Conservation (phyloP, 495 filamentous ascomycete species). For the Hypoxylon rickii region DNA sequence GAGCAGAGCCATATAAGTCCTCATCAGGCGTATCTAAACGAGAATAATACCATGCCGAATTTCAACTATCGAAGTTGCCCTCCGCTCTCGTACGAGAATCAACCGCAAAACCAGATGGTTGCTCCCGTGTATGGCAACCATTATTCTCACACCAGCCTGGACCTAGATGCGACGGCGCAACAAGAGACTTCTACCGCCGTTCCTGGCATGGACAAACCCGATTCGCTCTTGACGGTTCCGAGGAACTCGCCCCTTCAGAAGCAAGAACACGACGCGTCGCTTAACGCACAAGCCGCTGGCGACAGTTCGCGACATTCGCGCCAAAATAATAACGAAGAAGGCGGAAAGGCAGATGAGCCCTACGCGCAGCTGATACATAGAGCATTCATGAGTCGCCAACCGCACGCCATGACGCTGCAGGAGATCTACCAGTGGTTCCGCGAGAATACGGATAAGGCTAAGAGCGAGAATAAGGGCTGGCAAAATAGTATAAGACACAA, state of each 20-base stretch:
- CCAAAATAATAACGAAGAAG: slow-evolving; percentile 6
- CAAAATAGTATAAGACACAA: slow-evolving; percentile 98
- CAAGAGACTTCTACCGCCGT: neutral
- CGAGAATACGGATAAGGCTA: slow-evolving; percentile 71
- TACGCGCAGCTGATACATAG: slow-evolving; percentile 84
- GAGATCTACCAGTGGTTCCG: slow-evolving; percentile 92
- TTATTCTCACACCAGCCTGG: neutral
- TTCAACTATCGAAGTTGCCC: slow-evolving; percentile 1
- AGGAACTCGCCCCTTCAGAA: neutral
- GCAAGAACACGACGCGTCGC: neutral
- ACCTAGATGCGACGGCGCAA: slow-evolving; percentile 4
- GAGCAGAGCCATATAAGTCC: slow-evolving; percentile 6
- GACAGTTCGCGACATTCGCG: neutral
- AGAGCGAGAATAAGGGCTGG: slow-evolving; percentile 75
- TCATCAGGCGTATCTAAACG: neutral
- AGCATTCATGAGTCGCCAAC: slow-evolving; percentile 68
- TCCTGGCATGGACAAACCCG: neutral
- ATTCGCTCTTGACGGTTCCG: neutral
- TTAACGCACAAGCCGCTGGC: neutral
- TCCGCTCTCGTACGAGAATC: slow-evolving; percentile 12
- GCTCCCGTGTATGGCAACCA: slow-evolving; percentile 4
- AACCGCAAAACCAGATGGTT: slow-evolving; percentile 1
- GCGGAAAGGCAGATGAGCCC: slow-evolving; percentile 58
- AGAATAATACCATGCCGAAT: slow-evolving; percentile 3
- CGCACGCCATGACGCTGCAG: slow-evolving; percentile 74